Conservation (phyloP, 2,329 filamentous ascomycete species). For the Graphilbum fragrans region DNA sequence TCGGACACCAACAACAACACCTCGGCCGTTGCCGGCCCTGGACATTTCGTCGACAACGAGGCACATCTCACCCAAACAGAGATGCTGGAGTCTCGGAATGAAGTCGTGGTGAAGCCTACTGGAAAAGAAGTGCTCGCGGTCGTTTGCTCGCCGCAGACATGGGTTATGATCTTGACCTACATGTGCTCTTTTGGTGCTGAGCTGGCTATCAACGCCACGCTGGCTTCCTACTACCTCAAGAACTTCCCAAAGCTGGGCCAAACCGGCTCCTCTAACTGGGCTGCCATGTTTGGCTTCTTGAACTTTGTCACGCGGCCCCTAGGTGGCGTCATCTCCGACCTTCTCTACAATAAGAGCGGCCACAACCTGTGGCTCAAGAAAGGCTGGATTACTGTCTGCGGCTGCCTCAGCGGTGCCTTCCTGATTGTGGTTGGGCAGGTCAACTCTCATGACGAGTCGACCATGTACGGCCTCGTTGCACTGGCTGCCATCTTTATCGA, state of each 20-base stretch:
- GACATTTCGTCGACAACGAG: slow-evolving; percentile 23
- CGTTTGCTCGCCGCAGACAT: slow-evolving; percentile 38
- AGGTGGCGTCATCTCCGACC: slow-evolving; percentile 45
- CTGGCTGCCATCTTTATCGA: slow-evolving; percentile 74
- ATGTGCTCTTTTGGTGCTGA: slow-evolving; percentile 52
- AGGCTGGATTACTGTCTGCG: slow-evolving; percentile 51
- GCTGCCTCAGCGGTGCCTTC: slow-evolving; percentile 46
- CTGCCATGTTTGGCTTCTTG: slow-evolving; percentile 63
- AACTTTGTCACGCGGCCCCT: slow-evolving; percentile 57
- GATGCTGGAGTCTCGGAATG: slow-evolving; percentile 40
- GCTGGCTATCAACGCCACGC: slow-evolving; percentile 48
- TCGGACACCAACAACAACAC: not conserved
- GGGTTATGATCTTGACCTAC: slow-evolving; percentile 44
- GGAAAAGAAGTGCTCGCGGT: slow-evolving; percentile 32
- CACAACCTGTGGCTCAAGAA: slow-evolving; percentile 31
- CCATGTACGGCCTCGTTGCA: slow-evolving; percentile 66
- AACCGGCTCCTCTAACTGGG: slow-evolving; percentile 47
- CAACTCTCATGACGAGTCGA: slow-evolving; percentile 47
- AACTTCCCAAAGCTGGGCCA: slow-evolving; percentile 47
- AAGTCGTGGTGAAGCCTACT: slow-evolving; percentile 41
- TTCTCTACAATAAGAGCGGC: slow-evolving; percentile 27
- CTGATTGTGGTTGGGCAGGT: slow-evolving; percentile 50
- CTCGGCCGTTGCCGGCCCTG: slow-evolving; percentile 4
- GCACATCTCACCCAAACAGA: slow-evolving; percentile 34
- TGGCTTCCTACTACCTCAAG: slow-evolving; percentile 45